Percentiles rank a stretch among this genome's conserved stretches.
phyloP scores from a whole-genome alignment of 768 basidiomycete genomes.

The Pulveroboletus frians region DNA sequence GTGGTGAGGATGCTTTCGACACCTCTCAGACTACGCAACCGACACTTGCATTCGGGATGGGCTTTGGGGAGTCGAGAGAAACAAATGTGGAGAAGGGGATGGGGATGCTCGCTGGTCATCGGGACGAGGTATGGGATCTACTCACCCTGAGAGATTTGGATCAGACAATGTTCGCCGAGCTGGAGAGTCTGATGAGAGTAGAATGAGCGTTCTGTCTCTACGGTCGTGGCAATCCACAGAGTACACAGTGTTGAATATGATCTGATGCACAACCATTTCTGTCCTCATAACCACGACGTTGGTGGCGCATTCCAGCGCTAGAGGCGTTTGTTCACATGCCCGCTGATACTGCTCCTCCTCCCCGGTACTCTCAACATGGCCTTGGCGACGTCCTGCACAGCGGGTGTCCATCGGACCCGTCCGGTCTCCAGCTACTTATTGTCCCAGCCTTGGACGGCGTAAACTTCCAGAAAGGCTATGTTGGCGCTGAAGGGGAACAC shows the following conservation, averaged over 20 bases:
- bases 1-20: conserved; percentile 70
- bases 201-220: conserved; percentile 33
- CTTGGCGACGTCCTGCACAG: conserved; percentile 18
- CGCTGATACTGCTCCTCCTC: conserved; percentile 49
- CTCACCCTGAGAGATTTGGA: conserved; percentile 72
- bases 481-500: conserved; percentile 78
- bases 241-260: background rate
- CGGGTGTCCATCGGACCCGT: conserved; percentile 16
- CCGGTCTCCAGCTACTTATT: conserved; percentile 63
- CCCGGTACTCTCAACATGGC: conserved; percentile 54
- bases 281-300: conserved; percentile 3
- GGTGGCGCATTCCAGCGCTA: background rate
- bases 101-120: conserved; percentile 67
- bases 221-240: conserved; percentile 11
- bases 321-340: conserved; percentile 16
- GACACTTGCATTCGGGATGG: conserved; percentile 78
- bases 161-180: conserved; percentile 66
- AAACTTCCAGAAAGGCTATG: conserved; percentile 80
- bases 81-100: conserved; percentile 63
- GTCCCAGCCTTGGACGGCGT: conserved; percentile 63
- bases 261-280: background rate
- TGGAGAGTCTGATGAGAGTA: conserved; percentile 74
- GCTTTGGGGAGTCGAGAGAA: conserved; percentile 71
- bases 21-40: conserved; percentile 53
- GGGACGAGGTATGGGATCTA: conserved; percentile 66